Evolutionary conservation across 164 flowering plant species (phyloP).

Genomic region (Amborella trichopoda): DNA sequence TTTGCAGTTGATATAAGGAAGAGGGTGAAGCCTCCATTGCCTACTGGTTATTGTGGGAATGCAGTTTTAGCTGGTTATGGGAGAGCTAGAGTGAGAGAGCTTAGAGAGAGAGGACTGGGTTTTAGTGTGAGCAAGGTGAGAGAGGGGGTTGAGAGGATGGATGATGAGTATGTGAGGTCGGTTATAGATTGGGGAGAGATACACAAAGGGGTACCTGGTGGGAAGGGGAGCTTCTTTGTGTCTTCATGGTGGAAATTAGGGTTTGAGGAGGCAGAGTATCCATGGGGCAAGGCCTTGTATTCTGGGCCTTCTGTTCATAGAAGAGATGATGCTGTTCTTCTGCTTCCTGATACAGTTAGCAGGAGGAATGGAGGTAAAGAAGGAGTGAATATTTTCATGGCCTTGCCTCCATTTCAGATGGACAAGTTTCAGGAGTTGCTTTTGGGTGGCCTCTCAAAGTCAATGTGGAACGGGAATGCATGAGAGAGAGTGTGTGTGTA

Average conservation of each 20-base stretch:
- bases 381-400: too few relatives aligned
- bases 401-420: too few relatives aligned
- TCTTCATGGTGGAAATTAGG: slow-evolving; percentile 78
- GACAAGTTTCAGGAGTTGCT: too few relatives aligned
- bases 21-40: slow-evolving; percentile 44
- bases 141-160: slow-evolving; percentile 39
- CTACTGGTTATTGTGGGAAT: slow-evolving; percentile 42
- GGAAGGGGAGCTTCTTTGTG: slow-evolving; percentile 49
- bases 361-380: too few relatives aligned
- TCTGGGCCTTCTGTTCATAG: too few relatives aligned
- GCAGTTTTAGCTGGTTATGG: slow-evolving; percentile 50
- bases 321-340: too few relatives aligned
- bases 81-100: slow-evolving; percentile 23
- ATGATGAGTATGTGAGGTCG: slow-evolving; percentile 54
- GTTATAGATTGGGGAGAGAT: slow-evolving; percentile 65
- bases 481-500: too few relatives aligned
- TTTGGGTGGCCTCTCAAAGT: too few relatives aligned
- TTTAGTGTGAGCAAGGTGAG: slow-evolving; percentile 36
- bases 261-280: slow-evolving; percentile 40
- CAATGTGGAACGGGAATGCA: too few relatives aligned
- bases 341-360: too few relatives aligned
- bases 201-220: slow-evolving; percentile 48
- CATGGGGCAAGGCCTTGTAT: slow-evolving; percentile 85
- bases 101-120: slow-evolving; percentile 26
- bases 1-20: slow-evolving; percentile 54